These are phyloP conservation scores for Boletus rufocinnamomeus DNA, from an alignment of 768 basidiomycete species.

Conservation along the genomic window DNA sequence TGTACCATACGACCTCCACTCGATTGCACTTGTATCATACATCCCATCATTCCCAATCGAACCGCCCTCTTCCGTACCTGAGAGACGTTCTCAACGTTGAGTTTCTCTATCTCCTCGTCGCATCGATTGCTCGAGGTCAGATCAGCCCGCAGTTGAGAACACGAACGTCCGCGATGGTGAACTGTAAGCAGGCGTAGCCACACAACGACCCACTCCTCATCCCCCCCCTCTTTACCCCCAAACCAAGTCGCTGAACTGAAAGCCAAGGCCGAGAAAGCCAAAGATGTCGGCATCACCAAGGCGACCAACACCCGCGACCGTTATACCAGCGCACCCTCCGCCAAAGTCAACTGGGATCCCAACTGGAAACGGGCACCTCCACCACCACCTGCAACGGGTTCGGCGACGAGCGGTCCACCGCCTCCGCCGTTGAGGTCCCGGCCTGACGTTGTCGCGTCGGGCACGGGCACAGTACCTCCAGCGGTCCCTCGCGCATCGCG, in stretches of 20 bases:
- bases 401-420: constrained; percentile 21
- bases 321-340: constrained; percentile 55
- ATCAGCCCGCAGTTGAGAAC: not conserved
- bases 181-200: constrained; percentile 26
- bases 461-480: constrained; percentile 13
- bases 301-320: constrained; percentile 57
- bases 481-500: constrained; percentile 15
- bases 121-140: not conserved
- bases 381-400: constrained; percentile 35
- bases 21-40: too few relatives aligned
- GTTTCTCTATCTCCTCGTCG: not conserved
- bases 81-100: not conserved
- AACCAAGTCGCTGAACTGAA: constrained; percentile 62
- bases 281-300: constrained; percentile 54
- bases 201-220: constrained; percentile 3
- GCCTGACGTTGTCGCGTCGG: constrained; percentile 13
- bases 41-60: too few relatives aligned
- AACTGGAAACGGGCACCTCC: constrained; percentile 52
- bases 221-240: not conserved
- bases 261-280: constrained; percentile 62
- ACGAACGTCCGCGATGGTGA: constrained; percentile 26
- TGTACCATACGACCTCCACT: too few relatives aligned
- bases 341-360: constrained; percentile 65
- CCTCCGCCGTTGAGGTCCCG: constrained; percentile 39
- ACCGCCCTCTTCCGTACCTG: too few relatives aligned